Base-by-base conservation (phyloP, 1,284 basidiomycete genomes). In the Pseudozyma tsukubaensis region DNA sequence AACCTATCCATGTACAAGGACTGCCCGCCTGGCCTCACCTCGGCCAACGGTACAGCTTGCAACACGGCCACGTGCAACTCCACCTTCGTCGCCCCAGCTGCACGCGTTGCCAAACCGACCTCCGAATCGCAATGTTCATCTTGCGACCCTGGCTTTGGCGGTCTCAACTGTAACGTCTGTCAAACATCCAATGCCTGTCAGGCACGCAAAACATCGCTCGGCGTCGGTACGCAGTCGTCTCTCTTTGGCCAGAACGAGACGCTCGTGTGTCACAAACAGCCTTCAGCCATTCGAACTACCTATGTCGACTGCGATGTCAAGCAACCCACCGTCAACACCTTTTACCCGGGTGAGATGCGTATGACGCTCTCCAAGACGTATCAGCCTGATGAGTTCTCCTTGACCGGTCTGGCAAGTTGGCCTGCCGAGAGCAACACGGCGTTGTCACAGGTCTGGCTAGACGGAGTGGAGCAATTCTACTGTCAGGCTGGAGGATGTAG, bases 131-230 rank as follows among this genome's bases (percentile, higher is more conserved):
- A 58, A 18, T 79, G 78, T 57, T 9, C 61, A 21, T 54, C 61
- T 3, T 80, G 78, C 49, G 75, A 77, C 43, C 40, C 53, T 11
- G 78, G 77, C 35, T 78, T 78, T 45, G 61, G 64, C 12, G 77
- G 78, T 21, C 50, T 78, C 63, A 80, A 80, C 56, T 80, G 78
- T 67, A 80, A 80, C 48, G 50, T 80, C 51, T 80, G 78, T 45
- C 54, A 63, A 24, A 55, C 72, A 7, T n/a, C 63, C 14, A 50
- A 42, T 45, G 59, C 78, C 2, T 80, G 78, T 37, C 74, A 76
- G 45, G 50, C 61, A 0, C 64, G 60, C 45, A 65, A 51, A 21
- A 52, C 66, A 1, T 49, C 73, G 37, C 63, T 64, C n/a, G 59
- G 64, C 13, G 45, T 62, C 45, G 19, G 36, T 32, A 48, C 62